Base-by-base conservation (phyloP, 2,329 filamentous ascomycete genomes). In the Beauveria caledonica region DNA sequence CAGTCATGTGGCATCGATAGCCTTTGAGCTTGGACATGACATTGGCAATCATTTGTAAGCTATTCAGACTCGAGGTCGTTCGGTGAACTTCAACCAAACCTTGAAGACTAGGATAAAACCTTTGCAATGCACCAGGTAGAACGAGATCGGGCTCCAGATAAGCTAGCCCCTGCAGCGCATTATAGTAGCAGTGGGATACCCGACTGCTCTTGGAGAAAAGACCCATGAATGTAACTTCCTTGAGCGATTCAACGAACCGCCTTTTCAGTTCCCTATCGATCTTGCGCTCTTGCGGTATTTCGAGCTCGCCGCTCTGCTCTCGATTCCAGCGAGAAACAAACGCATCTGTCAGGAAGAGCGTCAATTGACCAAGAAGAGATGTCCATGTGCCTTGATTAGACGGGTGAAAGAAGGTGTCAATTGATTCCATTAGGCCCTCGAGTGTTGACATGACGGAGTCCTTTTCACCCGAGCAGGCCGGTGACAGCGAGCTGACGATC, bases 251-350 rank as follows among this genome's bases (percentile, higher is more conserved):
- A 33, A 99, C 94, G 70, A 99, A 97, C 50, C 94, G 87, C 69
- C 81, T 85, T 77, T 92, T 96, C 65, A 99, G 73, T n/a, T 85
- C 86, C 36, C 86, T 83, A 63, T 86, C 94, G 65, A 99, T 86
- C 66, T 80, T 87, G 58, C 94, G 86, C 55, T 92, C 90, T 44
- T 82, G 76, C 0, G 93, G 92, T 1, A 93, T 84, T 49, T 96
- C 89, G 75, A 96, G 87, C 76, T 99, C 95, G 29, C 91, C 92
- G 69, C 86, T 96, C 70, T 89, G 88, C 74, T 99, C 94, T 57
- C 93, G 86, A 70, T 99, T 97, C 92, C 92, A 99, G 57, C 94
- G 87, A 76, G 96, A 94, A 48, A 99, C 90, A 72, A 99, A 99
- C 68, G 96, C 92, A 71, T 99, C 94, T 2, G 92, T 88, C 6